Percentiles rank a stretch among this genome's conserved stretches.
phyloP scores from a whole-genome alignment of 2,329 filamentous ascomycete genomes.

The Alternaria sp. region DNA sequence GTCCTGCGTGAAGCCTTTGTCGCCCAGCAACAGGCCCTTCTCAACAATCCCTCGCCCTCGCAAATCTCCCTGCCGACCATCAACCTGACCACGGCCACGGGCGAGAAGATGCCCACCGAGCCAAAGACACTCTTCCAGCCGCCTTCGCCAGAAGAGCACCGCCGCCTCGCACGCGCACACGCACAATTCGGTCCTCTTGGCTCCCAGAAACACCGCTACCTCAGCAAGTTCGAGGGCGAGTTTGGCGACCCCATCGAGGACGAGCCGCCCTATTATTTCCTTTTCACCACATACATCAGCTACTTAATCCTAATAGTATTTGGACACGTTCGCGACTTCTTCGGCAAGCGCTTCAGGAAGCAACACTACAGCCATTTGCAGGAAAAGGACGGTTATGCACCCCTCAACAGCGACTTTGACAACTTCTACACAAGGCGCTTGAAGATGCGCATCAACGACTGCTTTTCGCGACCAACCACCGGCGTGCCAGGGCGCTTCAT shows the following conservation, averaged over 20 bases:
- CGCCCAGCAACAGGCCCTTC: conserved; percentile 65
- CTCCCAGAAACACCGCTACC: conserved; percentile 83
- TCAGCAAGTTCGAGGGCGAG: conserved; percentile 84
- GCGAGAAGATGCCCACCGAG: conserved; percentile 77
- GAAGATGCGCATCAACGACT: conserved; percentile 95
- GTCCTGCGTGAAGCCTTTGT: conserved; percentile 73
- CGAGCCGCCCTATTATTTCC: conserved; percentile 94
- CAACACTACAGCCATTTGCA: conserved; percentile 86
- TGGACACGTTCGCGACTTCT: conserved; percentile 95
- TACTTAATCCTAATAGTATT: conserved; percentile 96
- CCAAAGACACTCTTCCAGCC: conserved; percentile 86
- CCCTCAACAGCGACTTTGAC: conserved; percentile 97
- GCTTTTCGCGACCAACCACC: conserved; percentile 89
- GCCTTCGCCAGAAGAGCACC: conserved; percentile 82
- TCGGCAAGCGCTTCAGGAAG: conserved; percentile 92
- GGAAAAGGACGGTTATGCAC: conserved; percentile 86
- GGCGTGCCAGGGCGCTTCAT: conserved; percentile 95
- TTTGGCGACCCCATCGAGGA: conserved; percentile 88
- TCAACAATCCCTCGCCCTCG: conserved; percentile 69
- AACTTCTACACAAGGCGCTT: conserved; percentile 95
- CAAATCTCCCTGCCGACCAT: conserved; percentile 86
- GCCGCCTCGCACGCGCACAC: conserved; percentile 77
- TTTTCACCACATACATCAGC: conserved; percentile 97
- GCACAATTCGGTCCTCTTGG: conserved; percentile 90
- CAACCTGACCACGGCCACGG: conserved; percentile 85